Evolutionary conservation across 2,329 filamentous ascomycete species (phyloP).

Genomic region (Alternaria panax): DNA sequence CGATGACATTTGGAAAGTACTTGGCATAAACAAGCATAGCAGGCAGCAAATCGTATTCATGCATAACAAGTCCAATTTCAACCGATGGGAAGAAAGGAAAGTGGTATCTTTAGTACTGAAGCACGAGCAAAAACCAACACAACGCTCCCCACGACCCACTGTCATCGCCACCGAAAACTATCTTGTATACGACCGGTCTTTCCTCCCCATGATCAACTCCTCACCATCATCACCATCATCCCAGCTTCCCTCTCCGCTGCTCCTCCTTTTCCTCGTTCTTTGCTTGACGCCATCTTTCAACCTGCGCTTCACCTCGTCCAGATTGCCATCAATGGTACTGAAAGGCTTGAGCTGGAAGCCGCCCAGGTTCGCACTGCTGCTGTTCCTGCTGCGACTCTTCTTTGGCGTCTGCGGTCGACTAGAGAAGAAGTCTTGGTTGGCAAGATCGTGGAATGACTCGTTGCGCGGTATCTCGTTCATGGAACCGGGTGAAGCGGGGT

Average conservation of each 20-base stretch:
- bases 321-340: conserved; percentile 70
- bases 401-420: conserved; percentile 85
- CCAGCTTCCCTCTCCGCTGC: conserved; percentile 36
- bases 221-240: conserved; percentile 34
- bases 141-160: background rate
- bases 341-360: conserved; percentile 75
- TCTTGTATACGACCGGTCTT: conserved; percentile 16
- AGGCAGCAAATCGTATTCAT: conserved; percentile 1
- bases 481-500: conserved; percentile 33
- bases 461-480: conserved; percentile 69
- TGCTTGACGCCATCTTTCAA: conserved; percentile 86
- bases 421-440: conserved; percentile 87
- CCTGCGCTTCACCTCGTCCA: conserved; percentile 83
- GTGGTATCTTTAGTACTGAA: conserved; percentile 26
- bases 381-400: conserved; percentile 73
- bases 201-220: conserved; percentile 33
- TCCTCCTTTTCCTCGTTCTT: conserved; percentile 67
- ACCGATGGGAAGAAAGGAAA: conserved; percentile 12
- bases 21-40: conserved; percentile 23
- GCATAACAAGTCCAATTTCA: conserved; percentile 9
- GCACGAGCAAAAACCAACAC: conserved; percentile 8
- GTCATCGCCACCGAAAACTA: conserved; percentile 5
- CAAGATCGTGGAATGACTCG: conserved; percentile 92
- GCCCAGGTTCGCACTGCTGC: conserved; percentile 58
- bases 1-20: conserved; percentile 8